phyloP scores from a whole-genome alignment of 2,329 filamentous ascomycete genomes.

The Thelonectria blattea region DNA sequence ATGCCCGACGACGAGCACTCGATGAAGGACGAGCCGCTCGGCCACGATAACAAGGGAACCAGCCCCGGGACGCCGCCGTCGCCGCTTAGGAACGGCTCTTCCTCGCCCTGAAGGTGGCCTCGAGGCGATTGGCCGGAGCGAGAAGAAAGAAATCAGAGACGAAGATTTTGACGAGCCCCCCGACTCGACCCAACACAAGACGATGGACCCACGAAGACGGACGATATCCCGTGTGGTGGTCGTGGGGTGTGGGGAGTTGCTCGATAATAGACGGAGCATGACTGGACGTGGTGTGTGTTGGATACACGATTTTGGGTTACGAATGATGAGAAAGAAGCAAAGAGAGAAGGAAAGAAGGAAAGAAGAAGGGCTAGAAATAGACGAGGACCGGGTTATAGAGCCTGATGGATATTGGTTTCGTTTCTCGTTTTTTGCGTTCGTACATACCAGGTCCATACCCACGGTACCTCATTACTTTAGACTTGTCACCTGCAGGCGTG shows the following conservation, averaged over 20 bases:
- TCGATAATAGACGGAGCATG: constrained; percentile 20
- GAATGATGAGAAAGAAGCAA: constrained; percentile 2
- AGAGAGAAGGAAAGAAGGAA: not conserved
- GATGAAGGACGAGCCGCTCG: constrained; percentile 43
- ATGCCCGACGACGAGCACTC: constrained; percentile 53
- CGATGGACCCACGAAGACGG: not conserved
- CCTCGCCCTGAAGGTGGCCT: no score
- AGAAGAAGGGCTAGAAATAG: not conserved
- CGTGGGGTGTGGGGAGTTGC: constrained; percentile 17
- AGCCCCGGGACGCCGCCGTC: constrained; percentile 14
- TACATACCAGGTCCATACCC: not conserved
- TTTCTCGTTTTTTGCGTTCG: not conserved
- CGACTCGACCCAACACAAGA: constrained; percentile 6
- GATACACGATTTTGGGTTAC: constrained; percentile 1
- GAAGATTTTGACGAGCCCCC: not conserved
- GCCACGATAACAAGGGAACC: constrained; percentile 28
- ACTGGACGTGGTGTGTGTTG: not conserved
- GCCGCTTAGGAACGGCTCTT: no score
- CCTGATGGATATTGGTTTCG: not conserved
- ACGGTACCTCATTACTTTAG: not conserved
- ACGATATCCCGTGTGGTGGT: constrained; percentile 1
- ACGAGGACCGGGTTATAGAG: constrained; percentile 13
- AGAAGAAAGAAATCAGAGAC: not conserved
- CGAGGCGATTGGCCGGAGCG: no score
- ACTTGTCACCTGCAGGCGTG: not conserved